These are phyloP conservation scores for Sclerospora graminicola DNA, from an alignment of 352 stramenopile species.

Conservation along the genomic window DNA sequence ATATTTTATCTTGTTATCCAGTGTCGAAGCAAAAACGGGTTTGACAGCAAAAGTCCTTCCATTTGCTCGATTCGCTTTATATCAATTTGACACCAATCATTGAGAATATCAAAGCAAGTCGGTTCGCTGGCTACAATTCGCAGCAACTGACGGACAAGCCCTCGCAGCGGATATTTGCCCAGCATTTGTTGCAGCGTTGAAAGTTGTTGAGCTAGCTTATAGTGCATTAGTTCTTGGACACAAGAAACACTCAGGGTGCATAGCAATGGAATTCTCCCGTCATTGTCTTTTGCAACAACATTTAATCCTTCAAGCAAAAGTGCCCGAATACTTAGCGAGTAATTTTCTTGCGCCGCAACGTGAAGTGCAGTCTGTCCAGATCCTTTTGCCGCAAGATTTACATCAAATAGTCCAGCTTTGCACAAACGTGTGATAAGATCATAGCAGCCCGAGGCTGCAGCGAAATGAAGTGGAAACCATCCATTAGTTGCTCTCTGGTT, in stretches of 20 bases:
- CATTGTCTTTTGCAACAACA: conserved; percentile 31
- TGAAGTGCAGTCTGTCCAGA: conserved; percentile 47
- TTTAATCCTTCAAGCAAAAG: conserved; percentile 29
- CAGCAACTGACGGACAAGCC: conserved; percentile 40
- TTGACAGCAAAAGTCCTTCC: conserved; percentile 36
- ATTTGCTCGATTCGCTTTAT: conserved; percentile 38
- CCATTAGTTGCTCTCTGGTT: conserved; percentile 25
- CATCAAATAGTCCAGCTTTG: conserved; percentile 23
- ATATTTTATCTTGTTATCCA: conserved; percentile 64
- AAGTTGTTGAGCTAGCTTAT: conserved; percentile 48
- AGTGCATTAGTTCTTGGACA: conserved; percentile 43
- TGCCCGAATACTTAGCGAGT: conserved; percentile 22
- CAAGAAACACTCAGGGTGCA: conserved; percentile 15
- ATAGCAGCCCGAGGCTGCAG: conserved; percentile 35
- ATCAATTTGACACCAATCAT: conserved; percentile 54
- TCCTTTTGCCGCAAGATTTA: conserved; percentile 29
- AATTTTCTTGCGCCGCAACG: conserved; percentile 30
- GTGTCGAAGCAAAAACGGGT: conserved; percentile 39
- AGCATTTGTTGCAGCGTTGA: conserved; percentile 40
- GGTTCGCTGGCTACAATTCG: conserved; percentile 28
- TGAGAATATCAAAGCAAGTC: conserved; percentile 47
- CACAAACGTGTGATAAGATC: conserved; percentile 30
- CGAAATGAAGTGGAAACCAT: conserved; percentile 46
- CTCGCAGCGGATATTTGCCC: conserved; percentile 30
- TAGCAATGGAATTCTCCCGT: conserved; percentile 45